These are phyloP conservation scores for Mucor racemosus DNA, from an alignment of 371 early-diverging fungal species.

Conservation along the genomic window DNA sequence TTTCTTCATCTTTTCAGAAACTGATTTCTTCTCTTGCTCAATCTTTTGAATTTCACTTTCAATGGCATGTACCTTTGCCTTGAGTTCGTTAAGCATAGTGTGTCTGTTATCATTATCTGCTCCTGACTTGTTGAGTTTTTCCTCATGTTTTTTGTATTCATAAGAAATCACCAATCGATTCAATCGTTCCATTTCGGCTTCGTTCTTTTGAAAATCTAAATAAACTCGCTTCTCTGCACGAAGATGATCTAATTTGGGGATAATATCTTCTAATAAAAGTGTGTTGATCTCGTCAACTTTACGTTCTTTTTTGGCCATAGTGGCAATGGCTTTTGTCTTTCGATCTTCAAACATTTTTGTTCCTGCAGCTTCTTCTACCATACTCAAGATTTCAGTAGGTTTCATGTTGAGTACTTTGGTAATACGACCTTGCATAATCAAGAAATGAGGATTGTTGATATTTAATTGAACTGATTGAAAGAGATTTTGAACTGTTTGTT, in stretches of 20 bases:
- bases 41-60: constrained; percentile 55
- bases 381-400: constrained; percentile 91
- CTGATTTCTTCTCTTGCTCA: constrained; percentile 50
- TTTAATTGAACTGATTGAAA: constrained; percentile 97
- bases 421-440: constrained; percentile 99
- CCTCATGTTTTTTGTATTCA: constrained; percentile 74
- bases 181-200: constrained; percentile 85
- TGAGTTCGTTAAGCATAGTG: constrained; percentile 34
- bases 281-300: constrained; percentile 92
- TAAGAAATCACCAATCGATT: constrained; percentile 81
- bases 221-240: constrained; percentile 89
- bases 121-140: constrained; percentile 47
- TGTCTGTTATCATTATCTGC: constrained; percentile 42
- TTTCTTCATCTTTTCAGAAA: constrained; percentile 40
- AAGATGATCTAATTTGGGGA: constrained; percentile 92
- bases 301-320: constrained; percentile 95
- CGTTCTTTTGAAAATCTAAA: constrained; percentile 92
- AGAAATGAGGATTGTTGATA: constrained; percentile 98
- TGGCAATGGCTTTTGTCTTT: constrained; percentile 93
- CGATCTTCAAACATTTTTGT: constrained; percentile 98
- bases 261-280: constrained; percentile 87
- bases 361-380: constrained; percentile 99
- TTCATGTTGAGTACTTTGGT: constrained; percentile 99
- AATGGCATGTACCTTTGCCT: constrained; percentile 32
- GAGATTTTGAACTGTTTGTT: constrained; percentile 88